A percentile compares a stretch with the other conserved stretches of the same genome.
Evolutionary conservation across 2,329 filamentous ascomycete species (phyloP).

Genomic region (Sclerotinia trifoliorum): DNA sequence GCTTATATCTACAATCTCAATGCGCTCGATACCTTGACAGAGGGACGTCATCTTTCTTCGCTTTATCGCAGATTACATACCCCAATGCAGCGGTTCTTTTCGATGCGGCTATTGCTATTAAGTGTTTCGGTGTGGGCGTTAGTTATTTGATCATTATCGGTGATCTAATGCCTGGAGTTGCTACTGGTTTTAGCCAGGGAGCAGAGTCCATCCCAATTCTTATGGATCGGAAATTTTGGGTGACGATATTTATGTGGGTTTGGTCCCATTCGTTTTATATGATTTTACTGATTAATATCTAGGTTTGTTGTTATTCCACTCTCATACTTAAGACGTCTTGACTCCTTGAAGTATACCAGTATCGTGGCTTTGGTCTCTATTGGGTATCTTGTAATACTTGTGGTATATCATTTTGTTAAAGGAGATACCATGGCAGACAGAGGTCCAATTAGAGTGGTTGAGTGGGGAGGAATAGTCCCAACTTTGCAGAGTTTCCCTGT

Average conservation of each 20-base stretch:
- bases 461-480: slow-evolving; percentile 75
- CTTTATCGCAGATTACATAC: slow-evolving; percentile 94
- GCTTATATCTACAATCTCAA: slow-evolving; percentile 89
- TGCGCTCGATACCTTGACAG: slow-evolving; percentile 92
- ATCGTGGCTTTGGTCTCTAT: slow-evolving; percentile 89
- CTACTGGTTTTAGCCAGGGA: slow-evolving; percentile 71
- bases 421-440: slow-evolving; percentile 74
- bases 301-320: slow-evolving; percentile 90
- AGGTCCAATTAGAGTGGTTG: slow-evolving; percentile 70
- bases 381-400: slow-evolving; percentile 86
- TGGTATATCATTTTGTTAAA: slow-evolving; percentile 84
- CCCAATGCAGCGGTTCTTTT: slow-evolving; percentile 95
- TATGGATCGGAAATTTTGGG: slow-evolving; percentile 92
- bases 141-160: slow-evolving; percentile 99
- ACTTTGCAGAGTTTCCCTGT: slow-evolving; percentile 86
- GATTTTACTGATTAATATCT: slow-evolving; percentile 26
- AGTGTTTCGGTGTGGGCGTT: slow-evolving; percentile 96
- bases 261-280: background rate
- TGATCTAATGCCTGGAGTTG: slow-evolving; percentile 94
- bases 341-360: slow-evolving; percentile 97
- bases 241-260: slow-evolving; percentile 87
- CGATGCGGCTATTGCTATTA: slow-evolving; percentile 92
- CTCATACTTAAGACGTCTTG: slow-evolving; percentile 84
- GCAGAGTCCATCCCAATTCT: slow-evolving; percentile 68
- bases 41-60: slow-evolving; percentile 88